Conservation (phyloP, 805 yeast species). For the Pichia kluyveri region DNA sequence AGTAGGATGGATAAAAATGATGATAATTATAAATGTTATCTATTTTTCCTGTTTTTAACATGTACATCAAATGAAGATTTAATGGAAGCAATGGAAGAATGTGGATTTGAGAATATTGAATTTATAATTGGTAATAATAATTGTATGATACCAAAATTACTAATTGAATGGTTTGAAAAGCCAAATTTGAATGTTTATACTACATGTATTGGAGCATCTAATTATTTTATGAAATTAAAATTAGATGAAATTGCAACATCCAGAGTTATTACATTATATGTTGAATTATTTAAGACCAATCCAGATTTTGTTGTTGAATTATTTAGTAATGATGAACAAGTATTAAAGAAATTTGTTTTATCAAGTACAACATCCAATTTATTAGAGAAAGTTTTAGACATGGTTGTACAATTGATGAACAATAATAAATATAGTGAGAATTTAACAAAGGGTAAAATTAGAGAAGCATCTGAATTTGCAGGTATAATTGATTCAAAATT, state of each 20-base stretch:
- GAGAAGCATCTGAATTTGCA: not conserved
- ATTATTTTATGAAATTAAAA: constrained; percentile 16
- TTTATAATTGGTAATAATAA: constrained; percentile 24
- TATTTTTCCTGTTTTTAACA: constrained; percentile 25
- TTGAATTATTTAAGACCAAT: constrained; percentile 6
- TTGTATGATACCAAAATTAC: constrained; percentile 30
- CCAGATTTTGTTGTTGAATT: constrained; percentile 14
- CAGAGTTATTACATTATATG: constrained; percentile 18
- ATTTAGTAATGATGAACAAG: constrained; percentile 10
- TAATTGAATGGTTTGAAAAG: constrained; percentile 6
- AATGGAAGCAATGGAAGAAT: constrained; percentile 22
- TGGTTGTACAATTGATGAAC: constrained; percentile 21
- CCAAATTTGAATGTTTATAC: constrained; percentile 13
- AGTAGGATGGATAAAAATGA: constrained; percentile 5
- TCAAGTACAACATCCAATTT: constrained; percentile 17
- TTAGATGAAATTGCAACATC: constrained; percentile 17
- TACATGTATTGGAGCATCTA: constrained; percentile 9
- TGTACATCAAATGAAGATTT: constrained; percentile 30
- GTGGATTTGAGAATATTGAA: constrained; percentile 27
- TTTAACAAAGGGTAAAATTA: not conserved
- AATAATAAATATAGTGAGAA: constrained; percentile 10
- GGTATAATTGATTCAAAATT: constrained; percentile 4
- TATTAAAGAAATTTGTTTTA: constrained; percentile 18
- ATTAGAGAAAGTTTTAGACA: constrained; percentile 17
- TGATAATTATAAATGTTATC: constrained; percentile 21